phyloP scores from a whole-genome alignment of 2,329 filamentous ascomycete species.

The Xylariaceae sp. region DNA sequence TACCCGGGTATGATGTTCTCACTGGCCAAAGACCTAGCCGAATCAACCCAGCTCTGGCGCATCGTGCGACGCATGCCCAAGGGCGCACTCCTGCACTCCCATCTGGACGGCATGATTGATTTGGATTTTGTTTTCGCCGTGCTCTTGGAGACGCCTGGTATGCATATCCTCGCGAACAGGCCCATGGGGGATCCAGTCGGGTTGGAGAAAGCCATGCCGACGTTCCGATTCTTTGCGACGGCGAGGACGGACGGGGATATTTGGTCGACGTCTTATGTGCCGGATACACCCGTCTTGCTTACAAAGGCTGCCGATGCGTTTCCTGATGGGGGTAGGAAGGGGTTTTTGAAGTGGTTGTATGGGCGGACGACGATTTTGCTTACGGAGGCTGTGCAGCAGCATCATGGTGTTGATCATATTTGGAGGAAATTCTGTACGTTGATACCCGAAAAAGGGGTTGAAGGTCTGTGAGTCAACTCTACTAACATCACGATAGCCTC shows the following conservation, averaged over 20 bases:
- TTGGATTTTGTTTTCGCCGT: slow-evolving; percentile 72
- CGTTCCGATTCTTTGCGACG: slow-evolving; percentile 55
- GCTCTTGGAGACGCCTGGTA: slow-evolving; percentile 64
- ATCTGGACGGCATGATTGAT: slow-evolving; percentile 88
- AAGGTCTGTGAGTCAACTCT: background rate
- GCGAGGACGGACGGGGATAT: slow-evolving; percentile 45
- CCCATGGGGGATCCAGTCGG: slow-evolving; percentile 51
- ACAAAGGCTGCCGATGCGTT: slow-evolving; percentile 65
- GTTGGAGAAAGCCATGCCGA: slow-evolving; percentile 50
- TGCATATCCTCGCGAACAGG: slow-evolving; percentile 61
- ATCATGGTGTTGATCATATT: slow-evolving; percentile 76
- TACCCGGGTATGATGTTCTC: slow-evolving; percentile 94
- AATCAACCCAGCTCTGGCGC: slow-evolving; percentile 76
- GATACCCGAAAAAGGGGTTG: background rate
- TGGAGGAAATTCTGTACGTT: slow-evolving; percentile 71
- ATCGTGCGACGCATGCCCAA: slow-evolving; percentile 87
- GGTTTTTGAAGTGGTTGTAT: slow-evolving; percentile 74
- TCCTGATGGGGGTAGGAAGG: slow-evolving; percentile 62
- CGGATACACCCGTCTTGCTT: slow-evolving; percentile 53
- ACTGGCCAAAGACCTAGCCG: slow-evolving; percentile 79
- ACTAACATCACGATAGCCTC: slow-evolving; percentile 10
- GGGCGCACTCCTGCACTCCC: slow-evolving; percentile 77
- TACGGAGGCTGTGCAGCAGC: slow-evolving; percentile 70
- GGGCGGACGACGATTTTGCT: slow-evolving; percentile 65
- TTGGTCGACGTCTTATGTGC: slow-evolving; percentile 61